A percentile compares a stretch with the other conserved stretches of the same genome.
phyloP scores from a whole-genome alignment of 768 basidiomycete species.

The Amanita exitialis region DNA sequence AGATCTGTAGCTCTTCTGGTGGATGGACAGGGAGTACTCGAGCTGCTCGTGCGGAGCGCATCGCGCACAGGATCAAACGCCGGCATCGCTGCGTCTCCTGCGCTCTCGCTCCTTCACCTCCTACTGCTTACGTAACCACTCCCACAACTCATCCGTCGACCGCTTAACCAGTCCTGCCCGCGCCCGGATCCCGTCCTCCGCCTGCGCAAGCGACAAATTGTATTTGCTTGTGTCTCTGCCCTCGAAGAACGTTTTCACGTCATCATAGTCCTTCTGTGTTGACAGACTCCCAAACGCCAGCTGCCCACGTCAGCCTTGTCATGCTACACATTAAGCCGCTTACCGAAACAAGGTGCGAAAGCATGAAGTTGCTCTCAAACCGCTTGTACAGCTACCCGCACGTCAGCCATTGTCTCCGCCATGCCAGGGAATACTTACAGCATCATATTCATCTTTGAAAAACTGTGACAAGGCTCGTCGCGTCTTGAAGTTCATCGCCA shows the following conservation, averaged over 20 bases:
- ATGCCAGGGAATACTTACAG: constrained; percentile 27
- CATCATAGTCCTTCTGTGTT: constrained; percentile 56
- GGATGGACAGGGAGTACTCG: constrained; percentile 4
- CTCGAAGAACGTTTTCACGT: constrained; percentile 68
- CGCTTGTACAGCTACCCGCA: constrained; percentile 45
- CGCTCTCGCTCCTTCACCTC: constrained; percentile 12
- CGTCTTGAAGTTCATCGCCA: constrained; percentile 45
- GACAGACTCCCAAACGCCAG: constrained; percentile 38
- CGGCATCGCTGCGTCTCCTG: constrained; percentile 34
- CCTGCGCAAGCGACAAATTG: constrained; percentile 52
- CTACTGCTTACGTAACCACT: constrained; percentile 35
- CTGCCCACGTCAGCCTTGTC: constrained; percentile 11
- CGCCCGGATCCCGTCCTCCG: constrained; percentile 56
- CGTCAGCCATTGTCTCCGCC: not conserved
- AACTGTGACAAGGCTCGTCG: constrained; percentile 46
- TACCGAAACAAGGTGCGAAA: constrained; percentile 45
- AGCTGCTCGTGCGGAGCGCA: constrained; percentile 40
- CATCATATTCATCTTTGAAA: constrained; percentile 62
- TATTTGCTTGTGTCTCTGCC: constrained; percentile 65
- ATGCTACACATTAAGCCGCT: constrained; percentile 10
- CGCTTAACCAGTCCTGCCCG: constrained; percentile 56
- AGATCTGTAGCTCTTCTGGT: constrained; percentile 63
- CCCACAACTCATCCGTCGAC: constrained; percentile 43
- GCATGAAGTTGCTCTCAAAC: constrained; percentile 59
- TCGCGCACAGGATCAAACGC: constrained; percentile 83